Base-by-base conservation (phyloP, 805 yeast species). In the Huiozyma naganishii region DNA sequence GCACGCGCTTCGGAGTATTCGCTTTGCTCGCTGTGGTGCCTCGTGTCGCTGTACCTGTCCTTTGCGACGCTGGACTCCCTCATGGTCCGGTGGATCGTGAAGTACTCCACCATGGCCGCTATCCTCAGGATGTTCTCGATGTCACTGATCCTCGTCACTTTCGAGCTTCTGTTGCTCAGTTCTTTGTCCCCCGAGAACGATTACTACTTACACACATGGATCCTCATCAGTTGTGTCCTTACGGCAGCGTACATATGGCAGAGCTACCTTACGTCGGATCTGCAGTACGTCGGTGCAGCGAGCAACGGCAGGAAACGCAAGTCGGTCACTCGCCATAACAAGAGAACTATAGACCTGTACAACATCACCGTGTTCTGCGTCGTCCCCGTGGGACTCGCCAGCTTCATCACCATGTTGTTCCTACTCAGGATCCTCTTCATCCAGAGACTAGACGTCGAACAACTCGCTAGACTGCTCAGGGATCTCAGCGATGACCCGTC, bases 301-400 rank as follows among this genome's bases (percentile, higher is more conserved):
- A 17, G 4, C 23, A 17, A 17, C 23, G 23, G 23, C 23, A 17
- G 23, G 23, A 34, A 38, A 32, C 46, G 50, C 28, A 33, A n/a
- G 12, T 11, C 37, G 9, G 27, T 17, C 10, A 34, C 27, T 3
- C 37, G 12, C 37, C 37, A 58, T 10, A 52, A 50, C 32, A 60
- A 57, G 36, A 71, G 95, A 43, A 80, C 88, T 32, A 84, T 89
- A 47, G 95, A 90, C 59, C 70, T 89, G 44, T 86, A 87, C 61
- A 85, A 83, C 52, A 84, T 92, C 41, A 87, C 84, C 0, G 97
- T 90, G 1, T 90, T 86, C 66, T 97, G 97, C 2, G 98, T 90
- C 36, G 96, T 90, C n/a, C 98, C 98, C 0, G 87, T 90, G 12
- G 97, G 98, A 0, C 57, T 90, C 47, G 97, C 97, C 5, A 85